Conservation (phyloP, 2,329 filamentous ascomycete genomes). For the Stagonosporopsis tanaceti region DNA sequence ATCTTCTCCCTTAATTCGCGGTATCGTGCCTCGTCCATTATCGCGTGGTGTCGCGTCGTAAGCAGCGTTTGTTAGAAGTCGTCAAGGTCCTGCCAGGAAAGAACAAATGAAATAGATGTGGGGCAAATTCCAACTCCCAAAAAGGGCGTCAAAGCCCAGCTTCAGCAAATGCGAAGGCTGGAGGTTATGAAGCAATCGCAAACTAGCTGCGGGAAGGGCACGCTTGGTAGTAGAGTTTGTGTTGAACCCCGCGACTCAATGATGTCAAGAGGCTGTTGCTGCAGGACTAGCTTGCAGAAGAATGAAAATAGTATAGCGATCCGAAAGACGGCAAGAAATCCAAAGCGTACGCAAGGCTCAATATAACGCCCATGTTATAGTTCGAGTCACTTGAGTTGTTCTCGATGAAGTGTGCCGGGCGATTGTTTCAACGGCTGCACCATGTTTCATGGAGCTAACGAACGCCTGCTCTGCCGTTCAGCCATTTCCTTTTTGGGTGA, state of each 20-base stretch:
- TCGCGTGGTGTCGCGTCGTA: neutral
- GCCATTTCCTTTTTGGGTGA: slow-evolving; percentile 18
- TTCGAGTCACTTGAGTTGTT: slow-evolving; percentile 5
- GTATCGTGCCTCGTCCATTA: slow-evolving; percentile 23
- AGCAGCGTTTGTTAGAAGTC: neutral
- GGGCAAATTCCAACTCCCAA: neutral
- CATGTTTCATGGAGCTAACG: slow-evolving; percentile 26
- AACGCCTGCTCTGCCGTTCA: slow-evolving; percentile 9
- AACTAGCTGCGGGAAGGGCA: slow-evolving; percentile 11
- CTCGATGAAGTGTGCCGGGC: slow-evolving; percentile 15
- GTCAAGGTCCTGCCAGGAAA: neutral
- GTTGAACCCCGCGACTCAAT: slow-evolving; percentile 13
- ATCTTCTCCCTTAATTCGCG: slow-evolving; percentile 35
- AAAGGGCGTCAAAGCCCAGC: slow-evolving; percentile 2
- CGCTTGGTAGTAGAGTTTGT: slow-evolving; percentile 11
- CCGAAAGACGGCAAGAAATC: slow-evolving; percentile 6
- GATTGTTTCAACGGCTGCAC: slow-evolving; percentile 31
- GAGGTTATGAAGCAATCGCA: slow-evolving; percentile 16
- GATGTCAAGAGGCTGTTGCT: slow-evolving; percentile 16
- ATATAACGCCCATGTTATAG: slow-evolving; percentile 27
- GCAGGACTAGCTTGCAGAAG: slow-evolving; percentile 1
- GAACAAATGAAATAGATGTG: neutral
- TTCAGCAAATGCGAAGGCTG: slow-evolving; percentile 14
- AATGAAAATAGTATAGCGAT: slow-evolving; percentile 6
- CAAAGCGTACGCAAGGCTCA: slow-evolving; percentile 18